Percentiles rank a stretch among this genome's conserved stretches.
Conservation (phyloP, 2,329 filamentous ascomycete genomes). For the Periconia sp. region DNA sequence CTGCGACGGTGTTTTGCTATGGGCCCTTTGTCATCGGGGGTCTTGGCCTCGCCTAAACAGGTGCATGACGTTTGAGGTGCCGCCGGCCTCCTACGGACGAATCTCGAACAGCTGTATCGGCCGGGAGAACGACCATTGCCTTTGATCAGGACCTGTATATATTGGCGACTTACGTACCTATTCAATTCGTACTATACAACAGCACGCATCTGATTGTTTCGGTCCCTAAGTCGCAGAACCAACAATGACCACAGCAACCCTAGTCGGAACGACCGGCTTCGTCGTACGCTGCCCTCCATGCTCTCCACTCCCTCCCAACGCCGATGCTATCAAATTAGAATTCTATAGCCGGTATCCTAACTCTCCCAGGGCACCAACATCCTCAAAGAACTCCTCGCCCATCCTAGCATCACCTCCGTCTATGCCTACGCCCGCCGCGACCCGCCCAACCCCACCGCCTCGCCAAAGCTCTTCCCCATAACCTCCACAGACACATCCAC, state of each 20-base stretch:
- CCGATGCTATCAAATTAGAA: no score
- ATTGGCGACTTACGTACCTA: background rate
- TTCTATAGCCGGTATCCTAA: no score
- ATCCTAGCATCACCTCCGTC: slow-evolving; percentile 60
- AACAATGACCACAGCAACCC: slow-evolving; percentile 57
- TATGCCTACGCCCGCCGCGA: slow-evolving; percentile 71
- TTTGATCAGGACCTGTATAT: slow-evolving; percentile 13
- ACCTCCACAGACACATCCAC: slow-evolving; percentile 68
- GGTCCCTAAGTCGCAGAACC: background rate
- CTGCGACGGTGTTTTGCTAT: no score
- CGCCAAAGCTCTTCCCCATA: slow-evolving; percentile 69
- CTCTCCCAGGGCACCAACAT: slow-evolving; percentile 71
- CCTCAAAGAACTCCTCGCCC: slow-evolving; percentile 66
- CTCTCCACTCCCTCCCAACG: background rate
- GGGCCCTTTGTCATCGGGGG: no score
- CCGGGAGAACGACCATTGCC: no score
- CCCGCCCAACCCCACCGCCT: slow-evolving; percentile 57
- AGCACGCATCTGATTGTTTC: background rate
- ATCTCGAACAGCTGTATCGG: no score
- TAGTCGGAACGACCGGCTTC: slow-evolving; percentile 72
- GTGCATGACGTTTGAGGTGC: no score
- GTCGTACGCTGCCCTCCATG: slow-evolving; percentile 46
- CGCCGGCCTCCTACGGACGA: no score
- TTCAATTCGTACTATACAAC: background rate
- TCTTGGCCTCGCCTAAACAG: no score